Conservation (phyloP, 179 eudicot genomes). For the Actinidia arguta region DNA sequence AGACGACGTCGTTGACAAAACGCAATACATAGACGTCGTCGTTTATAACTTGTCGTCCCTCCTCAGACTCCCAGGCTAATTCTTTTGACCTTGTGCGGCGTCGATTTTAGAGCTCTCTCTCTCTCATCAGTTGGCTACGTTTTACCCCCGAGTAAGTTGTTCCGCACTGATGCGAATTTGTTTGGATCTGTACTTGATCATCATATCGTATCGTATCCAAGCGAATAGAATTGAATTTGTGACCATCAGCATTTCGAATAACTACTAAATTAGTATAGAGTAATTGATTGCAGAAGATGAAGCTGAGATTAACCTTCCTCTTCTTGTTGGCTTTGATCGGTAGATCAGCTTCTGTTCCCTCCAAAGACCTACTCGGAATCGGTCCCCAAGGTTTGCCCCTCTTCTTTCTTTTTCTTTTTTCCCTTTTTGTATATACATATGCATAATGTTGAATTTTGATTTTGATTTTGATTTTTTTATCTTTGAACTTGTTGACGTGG, state of each 20-base stretch:
- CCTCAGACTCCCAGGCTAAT: too few species aligned
- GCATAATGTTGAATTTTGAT: not conserved
- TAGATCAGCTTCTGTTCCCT: conserved; percentile 50
- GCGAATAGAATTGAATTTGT: not conserved
- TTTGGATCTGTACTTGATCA: too few species aligned
- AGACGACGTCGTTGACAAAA: too few species aligned
- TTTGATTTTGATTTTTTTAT: not conserved
- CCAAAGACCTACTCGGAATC: conserved; percentile 58
- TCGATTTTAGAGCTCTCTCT: too few species aligned
- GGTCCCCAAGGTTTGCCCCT: conserved; percentile 63
- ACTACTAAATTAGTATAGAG: not conserved
- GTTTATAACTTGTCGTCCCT: too few species aligned
- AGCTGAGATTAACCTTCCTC: not conserved
- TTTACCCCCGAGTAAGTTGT: too few species aligned
- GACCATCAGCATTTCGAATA: not conserved
- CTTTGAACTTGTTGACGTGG: not conserved
- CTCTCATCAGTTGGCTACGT: too few species aligned
- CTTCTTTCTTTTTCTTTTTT: not conserved
- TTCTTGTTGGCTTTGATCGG: conserved; percentile 9
- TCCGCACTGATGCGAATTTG: too few species aligned
- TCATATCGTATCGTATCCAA: not conserved
- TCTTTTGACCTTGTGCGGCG: too few species aligned
- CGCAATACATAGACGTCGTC: too few species aligned
- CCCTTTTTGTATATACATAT: not conserved
- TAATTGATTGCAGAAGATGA: conserved; percentile 14